Base-by-base conservation (phyloP, 2,329 filamentous ascomycete genomes). In the Talaromyces sp. region DNA sequence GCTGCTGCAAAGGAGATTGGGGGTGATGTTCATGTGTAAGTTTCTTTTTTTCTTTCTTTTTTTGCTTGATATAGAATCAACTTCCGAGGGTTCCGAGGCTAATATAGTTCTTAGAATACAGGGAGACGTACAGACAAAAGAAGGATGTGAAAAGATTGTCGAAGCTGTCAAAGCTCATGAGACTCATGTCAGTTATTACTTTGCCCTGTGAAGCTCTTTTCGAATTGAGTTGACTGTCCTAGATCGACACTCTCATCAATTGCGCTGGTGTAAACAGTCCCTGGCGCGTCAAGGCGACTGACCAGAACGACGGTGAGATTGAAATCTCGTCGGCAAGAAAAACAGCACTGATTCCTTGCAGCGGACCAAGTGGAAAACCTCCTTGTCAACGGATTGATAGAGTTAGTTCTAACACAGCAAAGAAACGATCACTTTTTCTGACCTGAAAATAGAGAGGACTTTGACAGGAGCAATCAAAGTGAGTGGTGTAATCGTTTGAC, bases 81-180 rank as follows among this genome's bases (percentile, higher is more conserved):
- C 2, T 2, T 39, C 33, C 33, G 13, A 36, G 33, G 33, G 4
- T 36, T 25, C 11, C 19, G 9, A 53, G 7, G 8, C 51, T 54
- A n/a, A 54, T 30, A 54, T 54, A 8, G 22, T n/a, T 13, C 1
- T 32, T 17, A 65, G 63, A 11, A 65, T 72, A 19, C 68, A 69
- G 47, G 70, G 70, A 27, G 69, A 72, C 42, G 66, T 70, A 11
- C 65, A 64, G 56, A 65, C 67, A 4, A 66, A 70, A 55, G 63
- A 54, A 0, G 68, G 68, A n/a, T 69, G 70, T 61, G 58, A 66
- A 49, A 57, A 65, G 42, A 65, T 71, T 27, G 65, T 67, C 22
- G 63, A 67, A 17, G 61, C 60, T 25, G 25, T 71, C 15, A 53
- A 66, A 47, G 61, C 64, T n/a, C 63, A 62, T 25, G 69, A 70